phyloP scores from a whole-genome alignment of 345 rosid species.

The Eucalyptus rudis region DNA sequence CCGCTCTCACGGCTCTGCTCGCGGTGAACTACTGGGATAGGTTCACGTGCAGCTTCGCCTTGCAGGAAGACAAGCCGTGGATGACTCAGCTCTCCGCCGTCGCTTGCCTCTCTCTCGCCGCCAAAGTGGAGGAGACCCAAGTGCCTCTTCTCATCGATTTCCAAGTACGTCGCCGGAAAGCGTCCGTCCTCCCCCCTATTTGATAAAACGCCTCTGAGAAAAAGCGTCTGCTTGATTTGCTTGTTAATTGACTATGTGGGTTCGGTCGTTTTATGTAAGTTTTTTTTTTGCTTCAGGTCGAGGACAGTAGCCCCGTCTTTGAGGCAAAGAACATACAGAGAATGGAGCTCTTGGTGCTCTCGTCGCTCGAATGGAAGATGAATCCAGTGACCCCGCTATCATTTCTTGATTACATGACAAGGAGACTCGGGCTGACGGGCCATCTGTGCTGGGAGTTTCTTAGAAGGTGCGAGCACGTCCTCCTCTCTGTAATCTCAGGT shows the following conservation, averaged over 20 bases:
- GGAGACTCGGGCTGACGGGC: conserved; percentile 40
- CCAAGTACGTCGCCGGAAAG: conserved; percentile 23
- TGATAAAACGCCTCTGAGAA: neutral
- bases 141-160: conserved; percentile 62
- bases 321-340: conserved; percentile 22
- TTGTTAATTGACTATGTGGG: neutral
- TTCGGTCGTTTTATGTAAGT: neutral
- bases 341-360: conserved; percentile 69
- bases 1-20: conserved; percentile 45
- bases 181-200: neutral
- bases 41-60: conserved; percentile 21
- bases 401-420: conserved; percentile 43
- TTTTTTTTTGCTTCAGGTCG: conserved; percentile 19
- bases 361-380: conserved; percentile 71
- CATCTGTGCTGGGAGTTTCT: conserved; percentile 38
- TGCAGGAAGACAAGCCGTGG: conserved; percentile 49
- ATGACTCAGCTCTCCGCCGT: conserved; percentile 58
- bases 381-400: conserved; percentile 62
- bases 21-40: conserved; percentile 65
- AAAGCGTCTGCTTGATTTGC: neutral
- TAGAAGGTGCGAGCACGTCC: conserved; percentile 28
- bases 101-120: conserved; percentile 65
- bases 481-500: conserved; percentile 44
- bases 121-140: conserved; percentile 17
- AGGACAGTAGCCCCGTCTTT: conserved; percentile 34